Evolutionary conservation across 2,329 filamentous ascomycete species (phyloP), one percentile per base, ranked within the genome.

Genomic region (Diaporthe vaccinii): DNA sequence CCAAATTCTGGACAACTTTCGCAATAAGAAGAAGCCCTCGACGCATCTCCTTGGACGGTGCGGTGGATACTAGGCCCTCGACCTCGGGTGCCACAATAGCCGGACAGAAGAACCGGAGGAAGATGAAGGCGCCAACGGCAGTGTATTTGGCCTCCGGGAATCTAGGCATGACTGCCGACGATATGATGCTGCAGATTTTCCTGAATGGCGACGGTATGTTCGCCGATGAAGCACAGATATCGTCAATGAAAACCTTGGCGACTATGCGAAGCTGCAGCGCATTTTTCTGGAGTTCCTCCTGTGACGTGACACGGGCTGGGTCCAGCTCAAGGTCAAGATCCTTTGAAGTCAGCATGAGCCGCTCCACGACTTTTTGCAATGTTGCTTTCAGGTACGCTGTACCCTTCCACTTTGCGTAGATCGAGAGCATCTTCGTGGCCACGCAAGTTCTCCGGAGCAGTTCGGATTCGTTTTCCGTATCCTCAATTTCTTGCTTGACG

Each of bases 381-480:
- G 92, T 93, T 20, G 86, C 85, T 78, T 89, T 90, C 49, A 94
- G 86, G 79, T 94, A 94, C 5, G 86, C 82, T 22, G 88, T 85
- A 17, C 92, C 92, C 82, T 93, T 93, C 92, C 92, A 94, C 79
- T 92, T 93, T 7, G 91, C 92, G 78, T 93, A 94, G 10, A 93
- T 87, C 0, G 92, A 93, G 3, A 94, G 86, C 88, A 93, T 92
- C 80, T 93, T 94, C 2, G 92, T 93, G n/a, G 91, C 90, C 1
- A 94, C 92, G 78, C 91, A 93, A 44, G 92, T 92, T 68, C 91
- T 87, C n/a, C 92, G 88, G 15, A 94, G 83, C 31, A 94, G 86
- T 79, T 94, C 92, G 1, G 91, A 88, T 79, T 93, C 92, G 72
- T 92, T 93, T 80, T 93, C 92, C 88, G 74, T 78, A 10, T 92